Conservation (phyloP, 2,329 filamentous ascomycete species). For the Sporothrix globosa region DNA sequence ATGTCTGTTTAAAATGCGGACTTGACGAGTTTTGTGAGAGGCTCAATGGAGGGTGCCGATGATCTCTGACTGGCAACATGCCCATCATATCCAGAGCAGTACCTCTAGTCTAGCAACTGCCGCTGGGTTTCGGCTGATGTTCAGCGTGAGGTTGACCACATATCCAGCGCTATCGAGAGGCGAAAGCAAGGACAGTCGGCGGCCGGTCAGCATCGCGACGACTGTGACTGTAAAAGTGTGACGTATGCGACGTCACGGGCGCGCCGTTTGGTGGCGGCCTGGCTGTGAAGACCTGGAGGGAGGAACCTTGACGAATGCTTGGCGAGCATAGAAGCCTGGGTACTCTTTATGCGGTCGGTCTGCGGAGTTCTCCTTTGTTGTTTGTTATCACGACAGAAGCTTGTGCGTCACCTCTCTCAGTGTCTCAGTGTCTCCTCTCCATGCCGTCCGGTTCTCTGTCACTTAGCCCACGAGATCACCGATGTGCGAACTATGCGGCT, state of each 20-base stretch:
- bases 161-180: neutral
- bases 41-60: neutral
- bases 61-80: neutral
- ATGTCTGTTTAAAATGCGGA: neutral
- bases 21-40: neutral
- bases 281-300: too few species aligned
- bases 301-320: too few species aligned
- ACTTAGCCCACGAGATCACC: neutral
- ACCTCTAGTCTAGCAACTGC: neutral
- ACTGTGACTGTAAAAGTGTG: neutral
- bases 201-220: neutral
- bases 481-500: neutral
- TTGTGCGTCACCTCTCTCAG: too few species aligned
- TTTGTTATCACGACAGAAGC: too few species aligned
- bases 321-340: too few species aligned
- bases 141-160: neutral
- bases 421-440: neutral
- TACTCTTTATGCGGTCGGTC: too few species aligned
- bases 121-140: neutral
- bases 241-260: neutral
- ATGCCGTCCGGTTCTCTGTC: neutral
- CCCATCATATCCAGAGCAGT: neutral
- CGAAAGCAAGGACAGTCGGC: neutral
- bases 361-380: too few species aligned
- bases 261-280: too few species aligned